Base-by-base conservation (phyloP, 2,329 filamentous ascomycete species). In the Aspergillus flavus region DNA sequence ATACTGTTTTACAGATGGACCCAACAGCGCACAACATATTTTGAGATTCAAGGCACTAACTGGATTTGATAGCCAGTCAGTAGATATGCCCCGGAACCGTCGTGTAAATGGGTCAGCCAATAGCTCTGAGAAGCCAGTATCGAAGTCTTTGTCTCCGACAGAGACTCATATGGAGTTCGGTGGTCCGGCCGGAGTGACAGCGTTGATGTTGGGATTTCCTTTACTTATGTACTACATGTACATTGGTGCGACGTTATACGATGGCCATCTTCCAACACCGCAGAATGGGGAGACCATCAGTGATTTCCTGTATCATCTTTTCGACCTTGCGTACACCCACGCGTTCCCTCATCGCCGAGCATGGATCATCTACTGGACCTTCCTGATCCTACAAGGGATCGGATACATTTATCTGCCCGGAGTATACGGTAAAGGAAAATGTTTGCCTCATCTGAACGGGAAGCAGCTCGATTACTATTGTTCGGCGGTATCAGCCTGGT, bases 151-250 rank as follows among this genome's bases (percentile, higher is more conserved):
- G 9, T 53, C 34, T 23, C 11, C 2, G 21, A 6, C 32, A 11
- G 57, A 63, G 6, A 26, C 23, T 0, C 56, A 59, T 21, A 73
- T 85, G 68, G 95, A 99, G 75, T 99, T 98, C 74, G 94, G 94
- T 64, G 95, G 95, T 59, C 87, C 92, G 3, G 75, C 86, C 5
- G 94, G 94, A 56, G 90, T 93, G 52, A 80, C 85, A 10, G 82
- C 86, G 66, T 91, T 97, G 85, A 98, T 98, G 92, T 83, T 92
- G 66, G 88, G 90, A 52, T 99, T 98, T 79, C 95, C 95, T 14
- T 64, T 89, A 30, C 85, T 98, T 69, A 98, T 98, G 94, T 97
- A 92, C 86, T 98, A 97, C 82, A 97, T 98, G 94, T 98, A 93
- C 92, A 89, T 96, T 76, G 95, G 95, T 45, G 91, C 94, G 14